Evolutionary conservation across 2,329 filamentous ascomycete species (phyloP), one percentile per base, ranked within the genome.

Genomic region (Ceratocystis destructans): DNA sequence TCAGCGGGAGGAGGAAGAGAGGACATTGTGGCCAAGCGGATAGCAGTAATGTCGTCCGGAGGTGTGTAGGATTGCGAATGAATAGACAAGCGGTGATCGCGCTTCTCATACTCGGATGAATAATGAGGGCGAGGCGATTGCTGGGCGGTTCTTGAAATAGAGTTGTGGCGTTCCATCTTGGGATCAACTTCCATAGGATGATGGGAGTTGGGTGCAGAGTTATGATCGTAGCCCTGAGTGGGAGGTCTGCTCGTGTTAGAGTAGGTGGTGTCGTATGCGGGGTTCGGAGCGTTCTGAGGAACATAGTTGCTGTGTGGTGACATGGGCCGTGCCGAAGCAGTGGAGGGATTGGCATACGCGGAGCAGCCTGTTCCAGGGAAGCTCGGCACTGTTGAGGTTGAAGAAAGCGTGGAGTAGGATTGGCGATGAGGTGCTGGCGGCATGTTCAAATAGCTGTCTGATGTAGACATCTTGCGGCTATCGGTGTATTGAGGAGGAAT

Each of bases 321-420:
- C 2, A 73, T 70, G 3, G 76, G 75, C 68, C 71, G 72, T 12
- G 50, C 20, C 3, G 63, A 28, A 8, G 50, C 41, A 45, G 22
- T 12, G 22, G 64, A 33, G 28, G 64, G 25, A 8, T 63, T 63
- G 41, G 6, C 22, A 20, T 45, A 48, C 22, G 33, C 17, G 48
- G 53, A 20, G 37, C 53, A 50, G 22, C 64, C 44, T 50, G 41
- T 41, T 48, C 25, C 61, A 41, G 55, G 17, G 22, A 61, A 62
- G 7, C 45, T 50, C 1, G 33, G 53, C 15, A 33, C 31, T 7
- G 45, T 25, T 31, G 59, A 61, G n/a, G 61, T 57, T 17, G 50
- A 46, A n/a, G 66, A 61, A 53, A 53, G 28, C 17, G 25, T 46
- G 44, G 62, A 33, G 53, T 44, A 57, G 7, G 53, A 45, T 15